These are phyloP conservation scores for Dioscorea cayenensis DNA, from an alignment of 116 monocot genomes.

Conservation along the genomic window DNA sequence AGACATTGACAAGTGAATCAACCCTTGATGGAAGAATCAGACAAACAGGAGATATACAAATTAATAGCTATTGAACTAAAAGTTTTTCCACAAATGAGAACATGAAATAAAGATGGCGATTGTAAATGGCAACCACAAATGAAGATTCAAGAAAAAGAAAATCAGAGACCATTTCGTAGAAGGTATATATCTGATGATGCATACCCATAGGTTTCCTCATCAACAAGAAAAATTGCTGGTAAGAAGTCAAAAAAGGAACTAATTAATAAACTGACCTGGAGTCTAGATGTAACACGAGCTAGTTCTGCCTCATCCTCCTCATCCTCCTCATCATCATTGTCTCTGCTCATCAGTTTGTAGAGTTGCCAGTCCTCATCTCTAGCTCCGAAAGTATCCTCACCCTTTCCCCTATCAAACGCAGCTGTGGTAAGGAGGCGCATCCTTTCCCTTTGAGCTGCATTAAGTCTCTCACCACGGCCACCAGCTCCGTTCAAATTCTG, in stretches of 20 bases:
- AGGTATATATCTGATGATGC: too few relatives aligned
- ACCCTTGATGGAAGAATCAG: not conserved
- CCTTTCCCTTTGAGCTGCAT: conserved; percentile 89
- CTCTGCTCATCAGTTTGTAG: conserved; percentile 95
- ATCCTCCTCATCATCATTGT: conserved; percentile 84
- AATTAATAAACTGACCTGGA: conserved; percentile 46
- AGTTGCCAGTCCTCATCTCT: conserved; percentile 98
- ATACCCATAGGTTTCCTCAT: too few relatives aligned
- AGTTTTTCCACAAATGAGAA: too few relatives aligned
- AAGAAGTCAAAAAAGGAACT: too few relatives aligned
- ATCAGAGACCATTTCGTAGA: too few relatives aligned
- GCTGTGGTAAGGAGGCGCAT: conserved; percentile 95
- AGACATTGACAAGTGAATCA: not conserved
- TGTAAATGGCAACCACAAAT: too few relatives aligned
- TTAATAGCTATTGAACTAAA: too few relatives aligned
- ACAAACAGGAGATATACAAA: not conserved
- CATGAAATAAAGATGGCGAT: too few relatives aligned
- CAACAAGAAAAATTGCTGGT: too few relatives aligned
- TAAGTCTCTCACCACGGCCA: conserved; percentile 89
- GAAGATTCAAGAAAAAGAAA: too few relatives aligned
- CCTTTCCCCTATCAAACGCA: conserved; percentile 92
- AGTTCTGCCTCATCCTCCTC: conserved; percentile 78
- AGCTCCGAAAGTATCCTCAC: conserved; percentile 93
- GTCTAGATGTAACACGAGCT: conserved; percentile 53
- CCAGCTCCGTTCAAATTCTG: conserved; percentile 48